Percentiles rank a stretch among this genome's conserved stretches.
phyloP scores from a whole-genome alignment of 2,329 filamentous ascomycete species.

The Alternaria sp. region DNA sequence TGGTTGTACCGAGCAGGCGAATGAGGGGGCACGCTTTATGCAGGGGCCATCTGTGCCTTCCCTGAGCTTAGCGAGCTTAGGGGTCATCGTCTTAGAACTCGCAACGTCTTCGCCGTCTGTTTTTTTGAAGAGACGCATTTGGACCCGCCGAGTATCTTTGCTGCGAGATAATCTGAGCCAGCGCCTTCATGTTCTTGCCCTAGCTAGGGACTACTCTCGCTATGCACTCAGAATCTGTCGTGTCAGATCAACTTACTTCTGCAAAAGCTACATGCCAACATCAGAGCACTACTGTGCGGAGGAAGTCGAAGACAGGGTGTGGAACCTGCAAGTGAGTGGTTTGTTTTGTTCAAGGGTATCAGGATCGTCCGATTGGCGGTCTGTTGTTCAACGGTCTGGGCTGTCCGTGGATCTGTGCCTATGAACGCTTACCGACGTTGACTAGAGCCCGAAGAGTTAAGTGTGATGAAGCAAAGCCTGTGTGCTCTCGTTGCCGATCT shows the following conservation, averaged over 20 bases:
- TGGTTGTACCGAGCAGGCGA: neutral
- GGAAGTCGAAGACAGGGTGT: constrained; percentile 13
- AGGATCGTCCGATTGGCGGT: neutral
- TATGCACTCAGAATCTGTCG: constrained; percentile 1
- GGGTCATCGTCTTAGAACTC: neutral
- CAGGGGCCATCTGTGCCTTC: neutral
- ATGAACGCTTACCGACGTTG: neutral
- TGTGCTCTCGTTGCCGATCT: constrained; percentile 47
- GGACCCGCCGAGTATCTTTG: neutral
- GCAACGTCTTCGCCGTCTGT: neutral
- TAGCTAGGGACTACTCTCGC: neutral
- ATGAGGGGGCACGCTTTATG: neutral
- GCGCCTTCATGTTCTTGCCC: neutral
- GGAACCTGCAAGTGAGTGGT: constrained; percentile 16
- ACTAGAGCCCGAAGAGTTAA: constrained; percentile 39
- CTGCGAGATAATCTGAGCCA: neutral
- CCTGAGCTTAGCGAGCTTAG: neutral
- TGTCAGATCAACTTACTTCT: neutral
- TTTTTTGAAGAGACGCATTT: neutral
- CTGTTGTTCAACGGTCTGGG: neutral
- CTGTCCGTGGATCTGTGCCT: neutral
- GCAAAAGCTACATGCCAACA: neutral
- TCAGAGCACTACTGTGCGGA: neutral
- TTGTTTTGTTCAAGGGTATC: neutral
- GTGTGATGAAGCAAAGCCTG: constrained; percentile 51